Percentiles rank a stretch among this genome's conserved stretches.
Conservation (phyloP, 345 rosid genomes). For the Syzygium aqueum region DNA sequence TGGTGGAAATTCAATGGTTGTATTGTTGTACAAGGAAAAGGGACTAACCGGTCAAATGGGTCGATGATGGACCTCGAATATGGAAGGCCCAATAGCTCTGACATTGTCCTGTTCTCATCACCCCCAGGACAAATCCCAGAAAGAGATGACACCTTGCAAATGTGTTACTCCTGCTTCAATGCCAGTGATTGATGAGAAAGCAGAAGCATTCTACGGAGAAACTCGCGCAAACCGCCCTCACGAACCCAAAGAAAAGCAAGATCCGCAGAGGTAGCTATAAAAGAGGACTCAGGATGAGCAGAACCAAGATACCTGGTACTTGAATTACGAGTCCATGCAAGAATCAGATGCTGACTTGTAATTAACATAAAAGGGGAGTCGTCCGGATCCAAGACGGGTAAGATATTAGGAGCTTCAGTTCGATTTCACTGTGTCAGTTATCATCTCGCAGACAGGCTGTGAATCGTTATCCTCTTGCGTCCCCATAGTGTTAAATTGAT, state of each 20-base stretch:
- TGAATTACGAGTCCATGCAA: not conserved
- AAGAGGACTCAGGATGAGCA: not conserved
- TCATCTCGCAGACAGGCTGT: not conserved
- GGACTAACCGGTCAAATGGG: not conserved
- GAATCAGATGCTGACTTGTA: not conserved
- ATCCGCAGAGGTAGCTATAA: not conserved
- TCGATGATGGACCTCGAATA: not conserved
- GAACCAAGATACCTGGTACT: not conserved
- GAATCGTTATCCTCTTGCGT: not conserved
- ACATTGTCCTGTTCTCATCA: not conserved
- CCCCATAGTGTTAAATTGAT: not conserved
- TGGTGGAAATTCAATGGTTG: not conserved
- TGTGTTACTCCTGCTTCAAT: not conserved
- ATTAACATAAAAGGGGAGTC: not conserved
- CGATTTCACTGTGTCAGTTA: not conserved
- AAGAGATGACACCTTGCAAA: not conserved
- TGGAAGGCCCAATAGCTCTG: not conserved
- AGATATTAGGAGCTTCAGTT: not conserved
- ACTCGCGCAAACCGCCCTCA: not conserved
- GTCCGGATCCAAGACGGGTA: not conserved
- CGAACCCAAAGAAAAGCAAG: not conserved
- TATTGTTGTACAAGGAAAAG: not conserved
- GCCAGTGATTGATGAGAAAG: not conserved
- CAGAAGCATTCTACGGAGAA: not conserved
- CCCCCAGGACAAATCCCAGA: not conserved